phyloP scores from a whole-genome alignment of 495 filamentous ascomycete species.

The Talaromyces adpressus region DNA sequence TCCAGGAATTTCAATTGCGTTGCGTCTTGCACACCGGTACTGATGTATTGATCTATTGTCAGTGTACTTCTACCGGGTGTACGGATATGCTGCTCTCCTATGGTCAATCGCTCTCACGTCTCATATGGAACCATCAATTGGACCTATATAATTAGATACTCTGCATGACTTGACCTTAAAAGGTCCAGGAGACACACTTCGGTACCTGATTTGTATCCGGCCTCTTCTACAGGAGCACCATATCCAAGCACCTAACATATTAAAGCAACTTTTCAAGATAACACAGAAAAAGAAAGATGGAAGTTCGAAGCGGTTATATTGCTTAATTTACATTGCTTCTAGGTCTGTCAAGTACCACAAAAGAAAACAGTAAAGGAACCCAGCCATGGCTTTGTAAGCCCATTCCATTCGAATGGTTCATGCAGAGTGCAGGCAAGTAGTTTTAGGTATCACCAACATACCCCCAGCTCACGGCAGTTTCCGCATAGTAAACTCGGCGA shows the following conservation, averaged over 20 bases:
- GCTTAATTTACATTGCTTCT: conserved; percentile 7
- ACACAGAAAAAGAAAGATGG: background rate
- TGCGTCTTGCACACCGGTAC: background rate
- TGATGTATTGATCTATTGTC: background rate
- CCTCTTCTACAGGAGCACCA: background rate
- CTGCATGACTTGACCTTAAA: background rate
- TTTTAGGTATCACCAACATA: background rate
- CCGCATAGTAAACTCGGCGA: background rate
- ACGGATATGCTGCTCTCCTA: background rate
- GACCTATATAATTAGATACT: background rate
- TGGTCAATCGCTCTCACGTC: background rate
- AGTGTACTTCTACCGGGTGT: background rate
- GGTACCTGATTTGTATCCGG: background rate
- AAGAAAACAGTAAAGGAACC: background rate
- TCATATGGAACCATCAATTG: background rate
- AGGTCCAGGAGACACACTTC: background rate
- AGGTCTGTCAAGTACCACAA: conserved; percentile 1
- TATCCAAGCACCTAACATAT: background rate
- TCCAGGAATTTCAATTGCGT: background rate
- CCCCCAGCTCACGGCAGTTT: background rate
- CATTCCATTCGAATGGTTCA: background rate
- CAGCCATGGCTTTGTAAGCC: background rate
- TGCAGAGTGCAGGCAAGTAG: background rate
- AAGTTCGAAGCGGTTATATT: conserved; percentile 4
- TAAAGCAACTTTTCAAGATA: background rate